Evolutionary conservation across 371 early-diverging fungal genomes (phyloP).

Genomic region (Fennellomyces sp.): DNA sequence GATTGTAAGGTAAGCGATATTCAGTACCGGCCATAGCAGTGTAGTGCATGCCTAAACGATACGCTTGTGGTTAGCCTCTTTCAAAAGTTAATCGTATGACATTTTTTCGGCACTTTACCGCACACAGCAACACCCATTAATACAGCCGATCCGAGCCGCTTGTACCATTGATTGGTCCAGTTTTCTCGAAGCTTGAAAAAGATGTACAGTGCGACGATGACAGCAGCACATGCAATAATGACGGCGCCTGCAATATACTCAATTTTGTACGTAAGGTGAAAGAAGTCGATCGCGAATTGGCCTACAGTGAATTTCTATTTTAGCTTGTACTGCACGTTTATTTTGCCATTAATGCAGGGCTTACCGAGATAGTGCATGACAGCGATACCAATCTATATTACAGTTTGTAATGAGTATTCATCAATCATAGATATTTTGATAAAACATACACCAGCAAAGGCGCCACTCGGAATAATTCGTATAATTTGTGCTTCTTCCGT

Average conservation of each 20-base stretch:
- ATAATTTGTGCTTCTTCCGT: constrained; percentile 37
- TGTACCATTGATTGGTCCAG: constrained; percentile 53
- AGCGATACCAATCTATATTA: constrained; percentile 35
- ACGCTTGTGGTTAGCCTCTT: background rate
- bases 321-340: background rate
- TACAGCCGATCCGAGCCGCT: constrained; percentile 41
- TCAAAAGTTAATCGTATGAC: background rate
- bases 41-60: constrained; percentile 44
- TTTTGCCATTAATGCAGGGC: background rate
- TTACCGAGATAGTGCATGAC: constrained; percentile 52
- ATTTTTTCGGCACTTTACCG: constrained; percentile 24
- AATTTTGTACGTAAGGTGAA: constrained; percentile 22
- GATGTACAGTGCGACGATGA: constrained; percentile 36
- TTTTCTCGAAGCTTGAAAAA: constrained; percentile 50
- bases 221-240: constrained; percentile 37
- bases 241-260: constrained; percentile 33
- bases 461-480: constrained; percentile 44
- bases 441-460: constrained; percentile 42
- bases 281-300: constrained; percentile 47
- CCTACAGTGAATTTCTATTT: constrained; percentile 21
- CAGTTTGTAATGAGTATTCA: background rate
- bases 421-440: background rate
- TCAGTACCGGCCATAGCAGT: constrained; percentile 43
- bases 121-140: constrained; percentile 47
- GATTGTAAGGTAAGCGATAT: constrained; percentile 24